Evolutionary conservation across 768 basidiomycete genomes (phyloP).

Genomic region (Rhizopogon sp.): DNA sequence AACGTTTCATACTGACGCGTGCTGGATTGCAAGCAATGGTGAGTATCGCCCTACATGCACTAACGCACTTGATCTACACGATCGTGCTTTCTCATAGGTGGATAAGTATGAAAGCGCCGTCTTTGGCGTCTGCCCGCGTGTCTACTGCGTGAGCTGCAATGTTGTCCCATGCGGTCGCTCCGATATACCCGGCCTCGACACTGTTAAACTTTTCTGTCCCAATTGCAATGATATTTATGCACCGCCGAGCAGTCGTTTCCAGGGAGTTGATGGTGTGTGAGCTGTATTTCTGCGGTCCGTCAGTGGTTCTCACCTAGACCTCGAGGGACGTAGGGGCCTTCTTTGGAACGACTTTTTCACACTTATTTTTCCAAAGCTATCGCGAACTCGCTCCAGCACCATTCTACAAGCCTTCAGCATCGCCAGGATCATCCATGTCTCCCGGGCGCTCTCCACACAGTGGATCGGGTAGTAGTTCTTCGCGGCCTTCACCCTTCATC

Average conservation of each 20-base stretch:
- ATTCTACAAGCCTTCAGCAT: slow-evolving; percentile 74
- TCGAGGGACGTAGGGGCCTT: slow-evolving; percentile 71
- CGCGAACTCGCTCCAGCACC: slow-evolving; percentile 92
- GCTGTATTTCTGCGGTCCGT: slow-evolving; percentile 3
- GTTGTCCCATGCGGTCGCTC: slow-evolving; percentile 95
- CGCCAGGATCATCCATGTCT: slow-evolving; percentile 46
- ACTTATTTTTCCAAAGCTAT: slow-evolving; percentile 97
- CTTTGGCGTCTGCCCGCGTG: slow-evolving; percentile 94
- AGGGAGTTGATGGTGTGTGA: slow-evolving; percentile 86
- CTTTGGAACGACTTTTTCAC: slow-evolving; percentile 98
- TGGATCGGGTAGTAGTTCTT: slow-evolving; percentile 42
- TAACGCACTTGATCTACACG: slow-evolving; percentile 9
- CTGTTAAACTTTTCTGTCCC: slow-evolving; percentile 96
- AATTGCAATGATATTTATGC: slow-evolving; percentile 97
- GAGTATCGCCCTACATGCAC: slow-evolving; percentile 11
- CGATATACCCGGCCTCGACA: slow-evolving; percentile 94
- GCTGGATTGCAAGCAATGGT: slow-evolving; percentile 96
- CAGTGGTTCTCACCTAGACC: slow-evolving; percentile 8
- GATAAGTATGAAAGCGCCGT: slow-evolving; percentile 92
- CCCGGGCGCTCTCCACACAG: slow-evolving; percentile 52
- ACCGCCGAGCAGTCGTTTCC: slow-evolving; percentile 92
- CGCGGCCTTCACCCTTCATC: slow-evolving; percentile 55
- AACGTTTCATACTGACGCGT: slow-evolving; percentile 94
- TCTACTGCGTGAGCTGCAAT: slow-evolving; percentile 84
- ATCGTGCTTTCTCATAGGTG: slow-evolving; percentile 45